These are phyloP conservation scores for Thermoascus crustaceus DNA, from an alignment of 2,329 filamentous ascomycete genomes.

Conservation along the genomic window DNA sequence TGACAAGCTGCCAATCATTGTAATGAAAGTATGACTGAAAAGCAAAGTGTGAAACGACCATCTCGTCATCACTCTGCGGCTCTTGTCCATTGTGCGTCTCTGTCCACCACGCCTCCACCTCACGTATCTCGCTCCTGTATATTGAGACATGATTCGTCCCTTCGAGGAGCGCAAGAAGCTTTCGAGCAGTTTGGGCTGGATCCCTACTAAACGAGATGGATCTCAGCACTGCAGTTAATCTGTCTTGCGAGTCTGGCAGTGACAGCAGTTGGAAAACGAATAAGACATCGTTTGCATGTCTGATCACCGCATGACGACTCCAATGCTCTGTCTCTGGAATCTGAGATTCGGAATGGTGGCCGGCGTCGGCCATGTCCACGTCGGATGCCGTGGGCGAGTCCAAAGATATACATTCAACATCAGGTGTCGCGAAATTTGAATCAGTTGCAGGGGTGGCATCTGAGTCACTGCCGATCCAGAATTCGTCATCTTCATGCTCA, in stretches of 20 bases:
- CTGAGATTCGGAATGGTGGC: too few relatives aligned
- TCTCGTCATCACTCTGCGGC: slow-evolving; percentile 1
- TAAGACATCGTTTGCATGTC: slow-evolving; percentile 1
- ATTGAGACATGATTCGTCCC: not conserved
- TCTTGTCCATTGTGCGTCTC: not conserved
- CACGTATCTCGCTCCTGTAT: not conserved
- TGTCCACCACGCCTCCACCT: slow-evolving; percentile 1
- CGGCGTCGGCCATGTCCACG: too few relatives aligned
- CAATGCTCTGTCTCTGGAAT: not conserved
- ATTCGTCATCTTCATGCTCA: too few relatives aligned
- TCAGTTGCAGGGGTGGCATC: too few relatives aligned
- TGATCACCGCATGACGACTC: slow-evolving; percentile 1
- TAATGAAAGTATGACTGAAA: slow-evolving; percentile 2
- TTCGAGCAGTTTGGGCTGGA: not conserved
- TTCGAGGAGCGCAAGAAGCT: not conserved
- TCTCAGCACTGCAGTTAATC: not conserved
- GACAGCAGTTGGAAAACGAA: not conserved
- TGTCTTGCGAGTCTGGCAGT: too few relatives aligned
- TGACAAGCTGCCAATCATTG: slow-evolving; percentile 1
- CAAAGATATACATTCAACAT: too few relatives aligned
- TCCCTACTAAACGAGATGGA: not conserved
- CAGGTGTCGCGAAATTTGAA: too few relatives aligned
- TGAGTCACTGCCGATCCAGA: too few relatives aligned
- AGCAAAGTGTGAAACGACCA: slow-evolving; percentile 1
- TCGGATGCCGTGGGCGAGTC: too few relatives aligned